These are phyloP conservation scores for Penicillium crustosum DNA, from an alignment of 2,329 filamentous ascomycete genomes.

Conservation along the genomic window DNA sequence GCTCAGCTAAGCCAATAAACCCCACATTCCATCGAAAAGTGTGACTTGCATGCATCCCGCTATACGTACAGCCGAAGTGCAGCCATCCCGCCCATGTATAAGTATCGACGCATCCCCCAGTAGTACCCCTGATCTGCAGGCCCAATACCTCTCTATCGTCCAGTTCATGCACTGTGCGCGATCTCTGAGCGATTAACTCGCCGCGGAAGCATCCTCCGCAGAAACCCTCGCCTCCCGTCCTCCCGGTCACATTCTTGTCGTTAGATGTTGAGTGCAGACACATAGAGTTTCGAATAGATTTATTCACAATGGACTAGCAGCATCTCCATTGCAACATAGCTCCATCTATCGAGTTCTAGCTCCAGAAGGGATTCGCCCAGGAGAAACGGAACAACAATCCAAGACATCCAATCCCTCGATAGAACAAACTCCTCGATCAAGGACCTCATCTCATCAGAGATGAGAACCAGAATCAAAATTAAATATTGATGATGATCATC, in stretches of 20 bases:
- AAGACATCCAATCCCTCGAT: neutral
- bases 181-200: slow-evolving; percentile 1
- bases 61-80: slow-evolving; percentile 12
- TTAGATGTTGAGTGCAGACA: slow-evolving; percentile 2
- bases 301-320: neutral
- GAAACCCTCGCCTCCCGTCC: slow-evolving; percentile 20
- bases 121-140: slow-evolving; percentile 22
- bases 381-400: neutral
- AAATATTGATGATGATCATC: neutral
- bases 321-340: neutral
- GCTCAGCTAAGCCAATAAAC: slow-evolving; percentile 4
- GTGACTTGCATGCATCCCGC: slow-evolving; percentile 25
- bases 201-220: slow-evolving; percentile 9
- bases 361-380: neutral
- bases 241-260: slow-evolving; percentile 22
- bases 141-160: slow-evolving; percentile 3
- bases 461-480: neutral
- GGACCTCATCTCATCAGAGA: neutral
- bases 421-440: neutral
- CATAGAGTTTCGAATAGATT: neutral
- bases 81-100: slow-evolving; percentile 15
- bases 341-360: neutral
- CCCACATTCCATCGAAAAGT: slow-evolving; percentile 30
- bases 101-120: slow-evolving; percentile 16
- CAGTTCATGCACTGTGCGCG: slow-evolving; percentile 10